Conservation (phyloP, 163 green algal species). For the Scenedesmus sp. region DNA sequence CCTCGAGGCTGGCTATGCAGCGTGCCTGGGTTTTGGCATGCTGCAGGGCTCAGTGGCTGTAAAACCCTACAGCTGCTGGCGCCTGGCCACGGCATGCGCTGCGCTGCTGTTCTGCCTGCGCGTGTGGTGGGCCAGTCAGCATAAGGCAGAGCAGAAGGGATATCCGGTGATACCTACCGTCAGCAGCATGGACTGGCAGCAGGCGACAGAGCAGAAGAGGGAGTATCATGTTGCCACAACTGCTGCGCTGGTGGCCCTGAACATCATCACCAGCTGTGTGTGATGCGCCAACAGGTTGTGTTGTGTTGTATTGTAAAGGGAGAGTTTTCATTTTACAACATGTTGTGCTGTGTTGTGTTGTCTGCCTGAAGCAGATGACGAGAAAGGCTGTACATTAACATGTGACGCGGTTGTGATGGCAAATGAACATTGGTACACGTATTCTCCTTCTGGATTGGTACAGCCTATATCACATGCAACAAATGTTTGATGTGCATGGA, state of each 20-base stretch:
- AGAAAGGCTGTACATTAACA: too few species aligned
- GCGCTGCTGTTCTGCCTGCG: constrained; percentile 1
- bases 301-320: too few species aligned
- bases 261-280: constrained; percentile 18
- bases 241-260: not conserved
- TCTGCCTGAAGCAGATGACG: too few species aligned
- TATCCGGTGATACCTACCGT: not conserved
- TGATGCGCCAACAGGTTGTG: not conserved
- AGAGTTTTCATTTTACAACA: too few species aligned
- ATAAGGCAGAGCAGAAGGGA: not conserved
- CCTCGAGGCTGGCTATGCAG: not conserved
- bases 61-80: constrained; percentile 16
- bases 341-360: too few species aligned
- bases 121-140: not conserved
- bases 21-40: not conserved
- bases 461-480: too few species aligned
- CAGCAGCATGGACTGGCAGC: constrained; percentile 12
- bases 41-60: not conserved
- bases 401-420: too few species aligned
- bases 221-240: not conserved
- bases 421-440: too few species aligned
- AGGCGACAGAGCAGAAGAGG: not conserved
- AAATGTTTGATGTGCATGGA: too few species aligned
- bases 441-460: too few species aligned
- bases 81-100: not conserved